Percentiles rank a stretch among this genome's conserved stretches.
Evolutionary conservation across 805 yeast genomes (phyloP).

Genomic region (Suhomyces tanzawaensis): DNA sequence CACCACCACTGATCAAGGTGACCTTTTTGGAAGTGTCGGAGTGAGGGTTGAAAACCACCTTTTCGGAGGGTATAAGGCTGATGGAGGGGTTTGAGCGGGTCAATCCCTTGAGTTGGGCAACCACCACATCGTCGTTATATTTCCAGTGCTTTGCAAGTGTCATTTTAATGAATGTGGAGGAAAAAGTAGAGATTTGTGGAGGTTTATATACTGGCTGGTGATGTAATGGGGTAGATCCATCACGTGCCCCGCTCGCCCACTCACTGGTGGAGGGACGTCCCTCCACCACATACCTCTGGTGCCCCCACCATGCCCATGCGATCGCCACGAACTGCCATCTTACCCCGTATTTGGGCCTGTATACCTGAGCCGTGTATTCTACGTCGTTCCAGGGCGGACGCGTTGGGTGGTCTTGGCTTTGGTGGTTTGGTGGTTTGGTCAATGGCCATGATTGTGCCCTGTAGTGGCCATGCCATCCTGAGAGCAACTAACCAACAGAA

Average conservation of each 20-base stretch:
- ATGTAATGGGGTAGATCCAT: neutral
- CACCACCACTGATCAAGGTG: slow-evolving; percentile 84
- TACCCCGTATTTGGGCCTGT: no score
- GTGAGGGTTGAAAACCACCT: slow-evolving; percentile 49
- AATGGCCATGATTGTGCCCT: no score
- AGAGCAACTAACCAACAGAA: no score
- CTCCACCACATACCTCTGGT: neutral
- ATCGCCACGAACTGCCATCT: no score
- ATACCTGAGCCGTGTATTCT: no score
- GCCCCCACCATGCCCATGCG: no score
- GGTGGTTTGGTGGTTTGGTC: no score
- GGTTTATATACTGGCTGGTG: neutral
- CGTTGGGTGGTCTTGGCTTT: no score
- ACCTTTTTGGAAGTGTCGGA: slow-evolving; percentile 51
- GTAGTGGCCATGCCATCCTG: no score
- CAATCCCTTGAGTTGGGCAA: slow-evolving; percentile 51
- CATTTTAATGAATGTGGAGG: slow-evolving; percentile 11
- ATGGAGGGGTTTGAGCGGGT: slow-evolving; percentile 55
- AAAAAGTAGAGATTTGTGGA: neutral
- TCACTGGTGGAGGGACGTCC: neutral
- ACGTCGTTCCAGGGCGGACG: no score
- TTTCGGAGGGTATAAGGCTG: slow-evolving; percentile 52
- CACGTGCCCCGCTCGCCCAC: neutral
- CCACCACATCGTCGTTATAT: slow-evolving; percentile 47
- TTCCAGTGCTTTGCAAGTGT: slow-evolving; percentile 49